A percentile compares a stretch with the other conserved stretches of the same genome.
Evolutionary conservation across 495 filamentous ascomycete genomes (phyloP).

Genomic region (Xylaria longipes): DNA sequence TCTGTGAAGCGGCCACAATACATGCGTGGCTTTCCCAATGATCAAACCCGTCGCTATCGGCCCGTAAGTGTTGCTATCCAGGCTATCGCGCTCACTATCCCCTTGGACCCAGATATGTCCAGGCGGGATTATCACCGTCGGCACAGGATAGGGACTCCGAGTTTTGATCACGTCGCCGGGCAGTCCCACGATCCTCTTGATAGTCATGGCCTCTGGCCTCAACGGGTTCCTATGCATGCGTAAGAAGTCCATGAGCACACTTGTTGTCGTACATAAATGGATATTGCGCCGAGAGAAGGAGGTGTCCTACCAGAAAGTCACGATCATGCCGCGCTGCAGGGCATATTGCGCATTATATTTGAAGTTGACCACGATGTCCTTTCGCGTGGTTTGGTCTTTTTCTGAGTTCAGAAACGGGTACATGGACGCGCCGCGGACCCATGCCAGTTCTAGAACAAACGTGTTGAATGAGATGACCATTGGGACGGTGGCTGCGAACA

Average conservation of each 20-base stretch:
- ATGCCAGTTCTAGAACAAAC: constrained; percentile 65
- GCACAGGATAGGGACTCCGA: constrained; percentile 63
- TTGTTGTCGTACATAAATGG: neutral
- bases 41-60: constrained; percentile 68
- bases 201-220: constrained; percentile 62
- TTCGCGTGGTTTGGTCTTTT: constrained; percentile 60
- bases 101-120: constrained; percentile 85
- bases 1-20: constrained; percentile 65
- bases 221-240: constrained; percentile 61
- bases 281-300: neutral
- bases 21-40: constrained; percentile 65
- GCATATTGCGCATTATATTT: constrained; percentile 54
- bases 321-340: constrained; percentile 60
- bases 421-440: constrained; percentile 75
- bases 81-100: constrained; percentile 63
- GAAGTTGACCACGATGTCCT: constrained; percentile 60
- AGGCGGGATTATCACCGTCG: constrained; percentile 64
- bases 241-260: constrained; percentile 22
- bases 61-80: constrained; percentile 80
- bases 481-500: constrained; percentile 66
- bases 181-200: constrained; percentile 75
- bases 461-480: constrained; percentile 69
- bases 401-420: constrained; percentile 76
- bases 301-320: constrained; percentile 56
- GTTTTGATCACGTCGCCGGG: constrained; percentile 72